A percentile compares a stretch with the other conserved stretches of the same genome.
phyloP scores from a whole-genome alignment of 352 stramenopile genomes.

The Globisporangium ultimum region DNA sequence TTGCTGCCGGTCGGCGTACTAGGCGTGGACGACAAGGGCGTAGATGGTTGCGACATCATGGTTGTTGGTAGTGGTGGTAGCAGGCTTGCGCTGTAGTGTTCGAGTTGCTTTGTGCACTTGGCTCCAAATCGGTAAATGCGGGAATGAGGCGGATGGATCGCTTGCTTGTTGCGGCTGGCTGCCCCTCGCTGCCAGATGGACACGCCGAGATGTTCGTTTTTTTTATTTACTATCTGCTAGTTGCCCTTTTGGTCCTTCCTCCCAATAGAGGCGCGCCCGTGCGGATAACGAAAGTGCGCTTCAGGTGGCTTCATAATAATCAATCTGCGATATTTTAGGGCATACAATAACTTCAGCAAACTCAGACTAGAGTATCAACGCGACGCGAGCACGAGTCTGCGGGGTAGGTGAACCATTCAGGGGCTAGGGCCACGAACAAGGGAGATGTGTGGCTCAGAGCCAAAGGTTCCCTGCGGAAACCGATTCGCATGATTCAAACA shows the following conservation, averaged over 20 bases:
- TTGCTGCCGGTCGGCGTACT: conserved; percentile 5
- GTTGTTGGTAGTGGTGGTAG: background rate
- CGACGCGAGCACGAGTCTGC: too few species aligned
- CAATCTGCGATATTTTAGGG: too few species aligned
- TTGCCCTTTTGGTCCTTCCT: background rate
- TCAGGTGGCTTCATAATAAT: background rate
- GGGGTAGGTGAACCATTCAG: too few species aligned
- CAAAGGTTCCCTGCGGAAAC: too few species aligned
- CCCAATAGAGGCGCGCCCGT: background rate
- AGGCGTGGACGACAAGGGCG: conserved; percentile 8
- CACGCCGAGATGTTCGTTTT: background rate
- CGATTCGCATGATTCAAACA: too few species aligned
- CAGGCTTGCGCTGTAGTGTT: background rate
- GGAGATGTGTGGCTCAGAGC: too few species aligned
- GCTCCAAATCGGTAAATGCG: background rate
- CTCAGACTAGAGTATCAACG: too few species aligned
- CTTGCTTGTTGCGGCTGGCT: background rate
- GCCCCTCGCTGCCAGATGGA: background rate
- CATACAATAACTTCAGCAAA: too few species aligned
- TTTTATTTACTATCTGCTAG: background rate
- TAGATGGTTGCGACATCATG: conserved; percentile 1
- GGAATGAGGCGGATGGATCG: background rate
- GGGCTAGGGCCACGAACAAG: too few species aligned
- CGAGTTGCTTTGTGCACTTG: background rate
- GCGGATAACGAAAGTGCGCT: background rate